Conservation (phyloP, 176 grass and related monocot genomes). For the Oryza meyeriana region DNA sequence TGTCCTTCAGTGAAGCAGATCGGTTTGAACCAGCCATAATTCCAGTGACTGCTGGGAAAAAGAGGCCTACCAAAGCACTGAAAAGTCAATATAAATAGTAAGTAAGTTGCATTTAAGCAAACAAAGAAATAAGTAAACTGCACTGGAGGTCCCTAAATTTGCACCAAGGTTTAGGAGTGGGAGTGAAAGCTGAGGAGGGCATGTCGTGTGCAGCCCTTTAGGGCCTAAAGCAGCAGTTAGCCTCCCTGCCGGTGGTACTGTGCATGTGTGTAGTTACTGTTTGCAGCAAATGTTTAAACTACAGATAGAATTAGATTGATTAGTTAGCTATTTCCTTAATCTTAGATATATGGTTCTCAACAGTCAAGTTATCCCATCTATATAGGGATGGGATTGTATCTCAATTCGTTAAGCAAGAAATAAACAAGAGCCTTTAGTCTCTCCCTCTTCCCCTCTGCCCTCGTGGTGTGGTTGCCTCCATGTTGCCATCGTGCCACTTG, state of each 20-base stretch:
- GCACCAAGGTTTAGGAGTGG: background rate
- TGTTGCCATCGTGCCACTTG: background rate
- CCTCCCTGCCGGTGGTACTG: too few species aligned
- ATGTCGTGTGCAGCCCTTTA: too few species aligned
- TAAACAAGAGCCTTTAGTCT: background rate
- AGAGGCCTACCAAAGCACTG: slow-evolving; percentile 98
- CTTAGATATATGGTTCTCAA: background rate
- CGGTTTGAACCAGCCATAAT: slow-evolving; percentile 99
- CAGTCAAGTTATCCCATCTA: background rate
- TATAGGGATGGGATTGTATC: background rate
- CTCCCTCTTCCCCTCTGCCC: background rate
- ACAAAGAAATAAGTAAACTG: slow-evolving; percentile 2
- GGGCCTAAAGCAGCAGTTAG: too few species aligned
- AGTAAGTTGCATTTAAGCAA: slow-evolving; percentile 11
- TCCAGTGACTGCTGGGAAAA: slow-evolving; percentile 97
- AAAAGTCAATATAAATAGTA: slow-evolving; percentile 32
- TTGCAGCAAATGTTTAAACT: too few species aligned
- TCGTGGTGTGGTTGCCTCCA: background rate
- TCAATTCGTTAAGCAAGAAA: background rate
- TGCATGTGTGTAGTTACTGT: too few species aligned
- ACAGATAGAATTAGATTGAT: too few species aligned
- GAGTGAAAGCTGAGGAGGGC: background rate
- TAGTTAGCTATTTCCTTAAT: background rate
- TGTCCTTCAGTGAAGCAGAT: slow-evolving; percentile 93
- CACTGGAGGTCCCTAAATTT: background rate